A percentile compares a stretch with the other conserved stretches of the same genome.
These are phyloP conservation scores for Choanephora cucurbitarum DNA, from an alignment of 371 early-diverging fungal species.

Conservation along the genomic window DNA sequence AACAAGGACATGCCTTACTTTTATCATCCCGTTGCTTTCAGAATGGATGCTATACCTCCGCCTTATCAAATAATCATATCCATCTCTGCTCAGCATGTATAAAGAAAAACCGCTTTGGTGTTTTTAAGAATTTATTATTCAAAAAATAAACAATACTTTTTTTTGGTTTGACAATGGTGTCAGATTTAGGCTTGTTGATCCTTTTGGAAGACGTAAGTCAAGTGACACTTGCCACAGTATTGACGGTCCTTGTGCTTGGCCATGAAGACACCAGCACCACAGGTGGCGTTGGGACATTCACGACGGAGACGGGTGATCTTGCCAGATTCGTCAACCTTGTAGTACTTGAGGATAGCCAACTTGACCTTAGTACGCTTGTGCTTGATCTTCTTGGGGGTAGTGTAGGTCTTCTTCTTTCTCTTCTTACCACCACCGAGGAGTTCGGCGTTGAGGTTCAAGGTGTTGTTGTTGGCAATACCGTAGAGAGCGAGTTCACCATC, in stretches of 20 bases:
- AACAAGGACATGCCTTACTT: too few species aligned
- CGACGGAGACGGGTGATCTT: slow-evolving; percentile 97
- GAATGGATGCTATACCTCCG: too few species aligned
- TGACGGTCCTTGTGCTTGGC: slow-evolving; percentile 96
- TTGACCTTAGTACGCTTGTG: slow-evolving; percentile 98
- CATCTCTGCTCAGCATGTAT: too few species aligned
- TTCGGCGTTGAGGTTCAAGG: slow-evolving; percentile 80
- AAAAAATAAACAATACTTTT: slow-evolving; percentile 2
- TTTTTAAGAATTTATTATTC: slow-evolving; percentile 7
- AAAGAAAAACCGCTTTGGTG: too few species aligned
- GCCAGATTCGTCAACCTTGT: slow-evolving; percentile 95
- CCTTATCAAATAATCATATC: too few species aligned
- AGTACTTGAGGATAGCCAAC: slow-evolving; percentile 95
- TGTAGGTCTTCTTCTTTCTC: slow-evolving; percentile 98
- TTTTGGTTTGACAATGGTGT: background rate
- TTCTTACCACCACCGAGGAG: slow-evolving; percentile 94
- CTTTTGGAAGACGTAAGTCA: slow-evolving; percentile 60
- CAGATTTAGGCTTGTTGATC: slow-evolving; percentile 16
- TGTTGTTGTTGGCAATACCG: slow-evolving; percentile 89
- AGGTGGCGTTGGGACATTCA: slow-evolving; percentile 91
- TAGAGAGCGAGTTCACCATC: slow-evolving; percentile 73
- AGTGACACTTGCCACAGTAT: slow-evolving; percentile 82
- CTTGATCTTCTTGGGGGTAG: slow-evolving; percentile 98
- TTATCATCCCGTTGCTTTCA: too few species aligned
- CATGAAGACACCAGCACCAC: slow-evolving; percentile 99